Percentiles rank a stretch among this genome's conserved stretches.
phyloP scores from a whole-genome alignment of 805 yeast genomes.

The Isabelozyma heimii region DNA sequence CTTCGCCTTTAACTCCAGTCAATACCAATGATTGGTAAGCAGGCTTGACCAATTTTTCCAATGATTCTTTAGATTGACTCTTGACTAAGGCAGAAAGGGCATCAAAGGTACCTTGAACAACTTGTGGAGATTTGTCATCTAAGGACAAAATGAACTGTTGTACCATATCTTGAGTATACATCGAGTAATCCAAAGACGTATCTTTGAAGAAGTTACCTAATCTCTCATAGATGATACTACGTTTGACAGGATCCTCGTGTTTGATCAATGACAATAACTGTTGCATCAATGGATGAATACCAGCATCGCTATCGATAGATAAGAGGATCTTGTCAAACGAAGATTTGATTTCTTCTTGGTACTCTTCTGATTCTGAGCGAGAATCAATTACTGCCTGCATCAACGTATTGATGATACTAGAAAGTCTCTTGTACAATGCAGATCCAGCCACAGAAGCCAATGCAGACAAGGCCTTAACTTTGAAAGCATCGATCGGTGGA shows the following conservation, averaged over 20 bases:
- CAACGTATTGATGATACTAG: constrained; percentile 70
- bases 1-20: constrained; percentile 62
- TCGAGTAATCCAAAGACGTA: constrained; percentile 65
- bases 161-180: constrained; percentile 74
- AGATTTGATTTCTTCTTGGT: constrained; percentile 39
- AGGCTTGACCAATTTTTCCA: constrained; percentile 79
- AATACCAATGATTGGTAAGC: constrained; percentile 68
- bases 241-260: constrained; percentile 65
- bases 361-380: constrained; percentile 33
- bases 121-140: constrained; percentile 62
- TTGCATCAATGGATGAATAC: constrained; percentile 80
- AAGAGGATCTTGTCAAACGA: constrained; percentile 70
- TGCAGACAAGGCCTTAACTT: constrained; percentile 84
- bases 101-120: constrained; percentile 63
- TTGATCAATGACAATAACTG: constrained; percentile 74
- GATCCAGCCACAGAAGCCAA: constrained; percentile 88
- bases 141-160: constrained; percentile 66
- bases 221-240: constrained; percentile 62
- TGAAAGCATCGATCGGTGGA: constrained; percentile 78
- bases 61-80: constrained; percentile 68
- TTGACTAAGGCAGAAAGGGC: constrained; percentile 66
- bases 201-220: constrained; percentile 68
- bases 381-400: constrained; percentile 54
- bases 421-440: constrained; percentile 70
- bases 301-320: constrained; percentile 73